Percentiles rank a stretch among this genome's conserved stretches.
Evolutionary conservation across 345 rosid species (phyloP).

Genomic region (Salix exigua): DNA sequence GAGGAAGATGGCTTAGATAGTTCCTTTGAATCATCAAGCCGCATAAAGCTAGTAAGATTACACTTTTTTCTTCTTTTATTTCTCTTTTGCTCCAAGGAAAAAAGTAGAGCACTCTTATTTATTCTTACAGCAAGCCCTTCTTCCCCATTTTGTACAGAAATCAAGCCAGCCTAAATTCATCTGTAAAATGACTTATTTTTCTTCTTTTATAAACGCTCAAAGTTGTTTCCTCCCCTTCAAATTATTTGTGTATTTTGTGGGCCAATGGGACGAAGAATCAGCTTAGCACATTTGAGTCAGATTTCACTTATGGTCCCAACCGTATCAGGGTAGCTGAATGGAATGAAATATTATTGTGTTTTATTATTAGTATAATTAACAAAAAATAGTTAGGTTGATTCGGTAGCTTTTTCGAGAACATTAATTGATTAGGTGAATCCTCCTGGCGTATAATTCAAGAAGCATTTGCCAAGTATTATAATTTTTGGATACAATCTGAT

Average conservation of each 20-base stretch:
- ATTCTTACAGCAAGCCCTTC: conserved; percentile 29
- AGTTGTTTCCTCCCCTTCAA: not conserved
- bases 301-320: conserved; percentile 1
- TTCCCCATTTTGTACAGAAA: conserved; percentile 17
- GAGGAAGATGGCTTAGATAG: conserved; percentile 43
- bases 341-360: not conserved
- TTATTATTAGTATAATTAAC: not conserved
- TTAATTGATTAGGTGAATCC: not conserved
- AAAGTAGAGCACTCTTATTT: conserved; percentile 30
- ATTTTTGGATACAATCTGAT: conserved; percentile 22
- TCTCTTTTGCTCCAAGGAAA: not conserved
- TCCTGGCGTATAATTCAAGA: not conserved
- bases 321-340: conserved; percentile 13
- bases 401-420: not conserved
- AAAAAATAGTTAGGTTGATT: not conserved
- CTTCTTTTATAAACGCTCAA: not conserved
- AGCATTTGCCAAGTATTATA: conserved; percentile 8
- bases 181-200: conserved; percentile 4
- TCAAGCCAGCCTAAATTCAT: conserved; percentile 11
- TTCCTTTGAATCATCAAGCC: conserved; percentile 49
- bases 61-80: conserved; percentile 13
- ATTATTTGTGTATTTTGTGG: not conserved
- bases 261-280: not conserved
- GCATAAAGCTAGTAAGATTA: conserved; percentile 60
- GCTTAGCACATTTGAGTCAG: conserved; percentile 9